These are phyloP conservation scores for Polyporus tsugae DNA, from an alignment of 1,284 basidiomycete genomes.

Conservation along the genomic window DNA sequence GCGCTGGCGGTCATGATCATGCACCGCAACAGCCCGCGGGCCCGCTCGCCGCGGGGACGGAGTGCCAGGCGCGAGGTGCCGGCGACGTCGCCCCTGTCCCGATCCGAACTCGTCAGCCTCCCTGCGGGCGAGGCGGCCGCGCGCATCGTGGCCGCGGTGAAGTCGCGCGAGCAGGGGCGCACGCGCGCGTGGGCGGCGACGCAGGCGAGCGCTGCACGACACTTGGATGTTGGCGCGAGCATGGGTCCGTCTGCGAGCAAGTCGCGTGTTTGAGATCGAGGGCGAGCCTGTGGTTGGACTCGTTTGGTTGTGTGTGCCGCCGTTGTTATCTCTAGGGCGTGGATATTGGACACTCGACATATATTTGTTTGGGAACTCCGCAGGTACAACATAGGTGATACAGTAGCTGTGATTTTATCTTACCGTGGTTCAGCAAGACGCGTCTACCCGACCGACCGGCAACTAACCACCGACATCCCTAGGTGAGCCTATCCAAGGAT, in stretches of 20 bases:
- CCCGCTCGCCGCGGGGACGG: background rate
- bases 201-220: background rate
- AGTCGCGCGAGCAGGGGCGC: background rate
- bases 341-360: background rate
- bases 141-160: slow-evolving; percentile 4
- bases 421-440: too few species aligned
- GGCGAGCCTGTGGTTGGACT: background rate
- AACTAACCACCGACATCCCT: too few species aligned
- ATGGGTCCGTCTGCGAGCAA: background rate
- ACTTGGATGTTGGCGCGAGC: background rate
- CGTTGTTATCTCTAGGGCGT: background rate
- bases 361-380: background rate
- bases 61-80: background rate
- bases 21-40: slow-evolving; percentile 5
- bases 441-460: too few species aligned
- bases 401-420: too few species aligned
- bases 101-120: background rate
- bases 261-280: background rate
- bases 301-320: background rate
- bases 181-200: background rate
- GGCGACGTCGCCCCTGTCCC: slow-evolving; percentile 2
- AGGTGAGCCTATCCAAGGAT: too few species aligned
- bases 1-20: slow-evolving; percentile 8
- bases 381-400: too few species aligned
- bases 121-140: background rate